Evolutionary conservation across 371 early-diverging fungal species (phyloP).

Genomic region (Paraphysoderma sedebokerense): DNA sequence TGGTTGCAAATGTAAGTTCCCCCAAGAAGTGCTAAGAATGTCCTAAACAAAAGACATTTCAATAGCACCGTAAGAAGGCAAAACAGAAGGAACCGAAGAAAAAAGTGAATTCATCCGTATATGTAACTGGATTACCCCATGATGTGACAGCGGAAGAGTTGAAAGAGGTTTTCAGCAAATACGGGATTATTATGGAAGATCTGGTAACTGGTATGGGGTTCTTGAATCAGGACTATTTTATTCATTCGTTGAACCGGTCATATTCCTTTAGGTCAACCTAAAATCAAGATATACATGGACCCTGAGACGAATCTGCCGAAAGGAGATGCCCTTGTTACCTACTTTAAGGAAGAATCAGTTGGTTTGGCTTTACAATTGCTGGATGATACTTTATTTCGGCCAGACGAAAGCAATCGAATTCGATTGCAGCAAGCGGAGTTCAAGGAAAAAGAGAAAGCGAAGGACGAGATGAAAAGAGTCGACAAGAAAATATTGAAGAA

Average conservation of each 20-base stretch:
- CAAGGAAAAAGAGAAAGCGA: constrained; percentile 12
- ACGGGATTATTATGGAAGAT: constrained; percentile 81
- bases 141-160: constrained; percentile 67
- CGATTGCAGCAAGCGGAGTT: constrained; percentile 40
- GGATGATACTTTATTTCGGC: constrained; percentile 67
- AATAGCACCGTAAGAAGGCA: no score
- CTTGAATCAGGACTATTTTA: neutral
- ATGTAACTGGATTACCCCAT: constrained; percentile 69
- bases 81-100: no score
- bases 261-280: constrained; percentile 40
- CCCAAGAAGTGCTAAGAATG: no score
- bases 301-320: constrained; percentile 38
- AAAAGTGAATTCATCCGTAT: no score
- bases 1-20: no score
- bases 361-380: constrained; percentile 59
- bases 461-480: constrained; percentile 11
- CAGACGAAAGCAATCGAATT: constrained; percentile 16
- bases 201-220: constrained; percentile 33
- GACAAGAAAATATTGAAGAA: constrained; percentile 45
- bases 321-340: constrained; percentile 82
- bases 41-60: no score
- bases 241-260: neutral
- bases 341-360: constrained; percentile 77
- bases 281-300: constrained; percentile 74
- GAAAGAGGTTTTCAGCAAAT: constrained; percentile 56